phyloP scores from a whole-genome alignment of 805 yeast genomes.

The Candida koratica region DNA sequence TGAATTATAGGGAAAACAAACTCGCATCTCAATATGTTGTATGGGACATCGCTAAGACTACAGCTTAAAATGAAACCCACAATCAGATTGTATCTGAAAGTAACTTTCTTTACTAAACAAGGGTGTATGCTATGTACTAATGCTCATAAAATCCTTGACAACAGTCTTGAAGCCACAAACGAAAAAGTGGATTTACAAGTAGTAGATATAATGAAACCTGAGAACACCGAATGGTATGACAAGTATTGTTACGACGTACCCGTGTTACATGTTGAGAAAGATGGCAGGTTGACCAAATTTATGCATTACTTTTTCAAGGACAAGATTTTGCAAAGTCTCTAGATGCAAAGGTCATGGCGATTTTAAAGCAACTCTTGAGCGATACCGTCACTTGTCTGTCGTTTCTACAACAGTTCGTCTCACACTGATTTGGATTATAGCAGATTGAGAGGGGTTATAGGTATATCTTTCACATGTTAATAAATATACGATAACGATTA shows the following conservation, averaged over 20 bases:
- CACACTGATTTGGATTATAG: too few species aligned
- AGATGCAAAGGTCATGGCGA: too few species aligned
- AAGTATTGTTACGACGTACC: constrained; percentile 76
- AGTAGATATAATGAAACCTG: constrained; percentile 57
- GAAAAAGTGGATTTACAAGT: constrained; percentile 27
- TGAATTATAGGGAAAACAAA: too few species aligned
- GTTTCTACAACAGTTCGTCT: too few species aligned
- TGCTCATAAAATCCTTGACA: constrained; percentile 50
- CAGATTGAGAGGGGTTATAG: too few species aligned
- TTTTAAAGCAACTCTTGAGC: too few species aligned
- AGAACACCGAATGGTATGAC: constrained; percentile 64
- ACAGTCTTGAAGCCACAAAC: constrained; percentile 33
- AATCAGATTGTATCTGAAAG: constrained; percentile 1
- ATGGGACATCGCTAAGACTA: too few species aligned
- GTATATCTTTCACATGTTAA: too few species aligned
- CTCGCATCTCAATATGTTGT: too few species aligned
- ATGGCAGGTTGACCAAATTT: constrained; percentile 47
- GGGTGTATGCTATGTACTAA: constrained; percentile 67
- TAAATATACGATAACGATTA: too few species aligned
- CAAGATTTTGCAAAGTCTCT: constrained; percentile 51
- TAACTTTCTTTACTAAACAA: constrained; percentile 65
- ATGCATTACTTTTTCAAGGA: constrained; percentile 64
- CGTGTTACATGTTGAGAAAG: constrained; percentile 62
- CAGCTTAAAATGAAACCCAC: too few species aligned
- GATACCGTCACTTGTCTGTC: too few species aligned